A percentile compares a stretch with the other conserved stretches of the same genome.
Evolutionary conservation across 768 basidiomycete species (phyloP).

Genomic region (Phallus indusiatus): DNA sequence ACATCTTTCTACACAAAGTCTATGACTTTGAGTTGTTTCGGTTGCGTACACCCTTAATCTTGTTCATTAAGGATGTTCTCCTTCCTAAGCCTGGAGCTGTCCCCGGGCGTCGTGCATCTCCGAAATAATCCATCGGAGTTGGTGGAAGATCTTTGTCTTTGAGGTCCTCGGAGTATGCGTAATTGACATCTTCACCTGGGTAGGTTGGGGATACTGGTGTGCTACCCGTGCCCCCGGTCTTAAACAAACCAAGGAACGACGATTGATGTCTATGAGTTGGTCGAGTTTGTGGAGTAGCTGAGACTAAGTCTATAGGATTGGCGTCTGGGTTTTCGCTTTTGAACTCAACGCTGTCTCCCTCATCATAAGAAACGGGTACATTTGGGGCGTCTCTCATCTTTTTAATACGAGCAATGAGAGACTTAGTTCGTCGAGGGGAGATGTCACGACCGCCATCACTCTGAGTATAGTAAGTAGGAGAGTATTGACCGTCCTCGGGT

Average conservation of each 20-base stretch:
- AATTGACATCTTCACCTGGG: conserved; percentile 37
- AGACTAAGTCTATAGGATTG: conserved; percentile 25
- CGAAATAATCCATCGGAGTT: conserved; percentile 44
- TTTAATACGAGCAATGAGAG: conserved; percentile 80
- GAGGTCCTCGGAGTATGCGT: conserved; percentile 39
- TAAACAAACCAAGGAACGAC: conserved; percentile 71
- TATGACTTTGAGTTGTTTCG: conserved; percentile 1
- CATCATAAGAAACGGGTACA: conserved; percentile 48
- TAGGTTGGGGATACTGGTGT: conserved; percentile 26
- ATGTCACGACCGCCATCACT: conserved; percentile 35
- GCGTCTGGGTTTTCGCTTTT: conserved; percentile 33
- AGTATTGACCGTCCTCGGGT: conserved; percentile 23
- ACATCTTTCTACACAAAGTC: neutral
- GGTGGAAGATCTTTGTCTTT: conserved; percentile 48
- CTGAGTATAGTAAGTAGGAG: conserved; percentile 28
- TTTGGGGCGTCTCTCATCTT: conserved; percentile 85
- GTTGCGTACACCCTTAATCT: conserved; percentile 49
- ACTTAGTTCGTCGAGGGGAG: conserved; percentile 64
- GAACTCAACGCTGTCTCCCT: conserved; percentile 33
- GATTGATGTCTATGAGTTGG: conserved; percentile 67
- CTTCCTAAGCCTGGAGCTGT: conserved; percentile 39
- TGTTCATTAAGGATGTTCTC: conserved; percentile 74
- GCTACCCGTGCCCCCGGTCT: conserved; percentile 24
- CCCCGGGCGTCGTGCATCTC: conserved; percentile 21
- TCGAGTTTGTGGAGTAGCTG: conserved; percentile 23